Percentiles rank a stretch among this genome's conserved stretches.
Evolutionary conservation across 2,329 filamentous ascomycete genomes (phyloP).

Genomic region (Aschersonia sp.): DNA sequence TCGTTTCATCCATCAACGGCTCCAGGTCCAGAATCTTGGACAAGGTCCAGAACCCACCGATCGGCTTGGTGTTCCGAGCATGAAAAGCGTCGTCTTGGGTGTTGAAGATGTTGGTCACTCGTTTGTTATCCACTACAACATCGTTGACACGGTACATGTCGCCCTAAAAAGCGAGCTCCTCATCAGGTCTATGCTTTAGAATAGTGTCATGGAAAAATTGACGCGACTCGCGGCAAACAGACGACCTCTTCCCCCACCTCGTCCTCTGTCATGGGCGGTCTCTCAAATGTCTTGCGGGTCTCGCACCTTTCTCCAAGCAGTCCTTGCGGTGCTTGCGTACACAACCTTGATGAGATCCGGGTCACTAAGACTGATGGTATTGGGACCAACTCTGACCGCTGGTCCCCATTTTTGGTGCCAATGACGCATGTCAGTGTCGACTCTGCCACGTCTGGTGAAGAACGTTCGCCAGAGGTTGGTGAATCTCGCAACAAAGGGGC

Average conservation of each 20-base stretch:
- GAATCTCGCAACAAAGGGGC: slow-evolving; percentile 5
- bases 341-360: slow-evolving; percentile 7
- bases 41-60: slow-evolving; percentile 6
- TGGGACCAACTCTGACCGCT: slow-evolving; percentile 7
- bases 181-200: too few relatives aligned
- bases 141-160: slow-evolving; percentile 9
- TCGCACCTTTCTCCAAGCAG: slow-evolving; percentile 7
- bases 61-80: slow-evolving; percentile 5
- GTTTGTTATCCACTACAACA: slow-evolving; percentile 5
- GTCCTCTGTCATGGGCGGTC: not conserved
- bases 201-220: too few relatives aligned
- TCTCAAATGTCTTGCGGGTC: not conserved
- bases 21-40: slow-evolving; percentile 7
- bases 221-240: not conserved
- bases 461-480: slow-evolving; percentile 6
- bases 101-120: slow-evolving; percentile 9
- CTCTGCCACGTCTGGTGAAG: slow-evolving; percentile 4
- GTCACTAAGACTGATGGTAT: slow-evolving; percentile 7
- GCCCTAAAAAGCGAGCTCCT: slow-evolving; percentile 1
- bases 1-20: slow-evolving; percentile 7
- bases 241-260: not conserved
- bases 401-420: slow-evolving; percentile 8
- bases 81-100: slow-evolving; percentile 7
- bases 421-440: slow-evolving; percentile 1
- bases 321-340: slow-evolving; percentile 5